A percentile compares a stretch with the other conserved stretches of the same genome.
These are phyloP conservation scores for Aureobasidium sp. DNA, from an alignment of 2,329 filamentous ascomycete species.

Conservation along the genomic window DNA sequence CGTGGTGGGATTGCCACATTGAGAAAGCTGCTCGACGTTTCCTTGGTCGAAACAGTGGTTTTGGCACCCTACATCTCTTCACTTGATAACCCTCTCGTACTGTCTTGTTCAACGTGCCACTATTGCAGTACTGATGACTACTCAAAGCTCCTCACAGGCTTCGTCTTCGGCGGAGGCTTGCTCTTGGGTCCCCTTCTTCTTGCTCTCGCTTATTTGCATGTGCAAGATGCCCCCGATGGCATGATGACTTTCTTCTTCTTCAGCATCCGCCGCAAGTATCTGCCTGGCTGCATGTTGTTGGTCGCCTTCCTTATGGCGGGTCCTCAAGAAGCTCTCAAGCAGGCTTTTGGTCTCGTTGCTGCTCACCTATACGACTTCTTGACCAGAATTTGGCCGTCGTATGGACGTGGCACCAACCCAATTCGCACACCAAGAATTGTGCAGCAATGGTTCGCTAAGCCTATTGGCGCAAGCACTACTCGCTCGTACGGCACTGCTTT, in stretches of 20 bases:
- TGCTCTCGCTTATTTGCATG: slow-evolving; percentile 74
- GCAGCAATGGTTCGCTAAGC: slow-evolving; percentile 51
- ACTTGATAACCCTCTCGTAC: background rate
- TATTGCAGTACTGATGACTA: slow-evolving; percentile 12
- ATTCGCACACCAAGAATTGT: slow-evolving; percentile 67
- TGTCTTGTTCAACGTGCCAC: background rate
- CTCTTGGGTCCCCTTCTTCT: slow-evolving; percentile 58
- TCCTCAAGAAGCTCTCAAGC: slow-evolving; percentile 47
- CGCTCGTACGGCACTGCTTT: slow-evolving; percentile 57
- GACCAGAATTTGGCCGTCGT: slow-evolving; percentile 77
- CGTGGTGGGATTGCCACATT: slow-evolving; percentile 44
- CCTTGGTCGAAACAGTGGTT: slow-evolving; percentile 48
- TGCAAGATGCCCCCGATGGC: slow-evolving; percentile 73
- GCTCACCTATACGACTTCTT: slow-evolving; percentile 90
- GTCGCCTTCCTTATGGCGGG: slow-evolving; percentile 63
- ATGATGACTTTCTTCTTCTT: slow-evolving; percentile 75
- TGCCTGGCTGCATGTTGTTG: slow-evolving; percentile 72
- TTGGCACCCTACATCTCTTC: slow-evolving; percentile 54
- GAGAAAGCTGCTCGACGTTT: slow-evolving; percentile 44
- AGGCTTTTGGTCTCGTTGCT: slow-evolving; percentile 71
- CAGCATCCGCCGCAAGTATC: slow-evolving; percentile 69
- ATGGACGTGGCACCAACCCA: slow-evolving; percentile 72
- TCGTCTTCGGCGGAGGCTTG: slow-evolving; percentile 42
- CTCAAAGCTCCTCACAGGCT: slow-evolving; percentile 24
- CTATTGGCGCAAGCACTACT: slow-evolving; percentile 34